phyloP scores from a whole-genome alignment of 2,329 filamentous ascomycete species.

The Dactylonectria macrodidyma region DNA sequence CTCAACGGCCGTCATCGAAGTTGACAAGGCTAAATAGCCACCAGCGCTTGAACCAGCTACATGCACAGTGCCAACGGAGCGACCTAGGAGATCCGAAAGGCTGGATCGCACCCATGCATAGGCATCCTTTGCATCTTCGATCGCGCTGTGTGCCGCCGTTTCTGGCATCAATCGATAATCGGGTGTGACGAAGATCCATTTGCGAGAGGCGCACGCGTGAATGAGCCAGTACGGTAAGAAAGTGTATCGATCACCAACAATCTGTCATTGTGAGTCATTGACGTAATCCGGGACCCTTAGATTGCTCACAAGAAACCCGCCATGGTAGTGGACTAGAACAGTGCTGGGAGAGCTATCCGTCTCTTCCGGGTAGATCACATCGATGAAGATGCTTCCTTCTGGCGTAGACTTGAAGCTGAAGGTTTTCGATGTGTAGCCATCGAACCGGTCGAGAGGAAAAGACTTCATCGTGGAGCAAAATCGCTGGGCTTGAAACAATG shows the following conservation, averaged over 20 bases:
- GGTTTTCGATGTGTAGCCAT: slow-evolving; percentile 39
- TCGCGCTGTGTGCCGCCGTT: slow-evolving; percentile 34
- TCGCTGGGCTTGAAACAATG: too few relatives aligned
- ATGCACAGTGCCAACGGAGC: slow-evolving; percentile 29
- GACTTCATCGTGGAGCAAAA: not conserved
- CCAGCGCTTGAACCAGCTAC: slow-evolving; percentile 42
- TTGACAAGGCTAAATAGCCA: slow-evolving; percentile 36
- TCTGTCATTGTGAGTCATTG: slow-evolving; percentile 14
- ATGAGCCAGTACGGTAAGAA: slow-evolving; percentile 42
- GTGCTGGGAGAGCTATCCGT: slow-evolving; percentile 22
- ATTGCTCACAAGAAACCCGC: slow-evolving; percentile 28
- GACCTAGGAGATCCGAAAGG: slow-evolving; percentile 22
- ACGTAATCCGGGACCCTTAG: too few relatives aligned
- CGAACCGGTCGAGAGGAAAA: not conserved
- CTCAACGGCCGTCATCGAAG: slow-evolving; percentile 2
- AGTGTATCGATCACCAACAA: slow-evolving; percentile 42
- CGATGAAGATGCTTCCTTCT: slow-evolving; percentile 32
- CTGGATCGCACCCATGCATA: slow-evolving; percentile 39
- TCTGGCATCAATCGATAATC: slow-evolving; percentile 45
- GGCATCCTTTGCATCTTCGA: slow-evolving; percentile 38
- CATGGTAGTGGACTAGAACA: slow-evolving; percentile 42
- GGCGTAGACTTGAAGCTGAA: slow-evolving; percentile 31
- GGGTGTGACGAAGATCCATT: slow-evolving; percentile 43
- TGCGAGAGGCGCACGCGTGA: slow-evolving; percentile 35
- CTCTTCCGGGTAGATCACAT: slow-evolving; percentile 36